These are phyloP conservation scores for Nannizziopsis arthrosporioides DNA, from an alignment of 2,329 filamentous ascomycete genomes.

Conservation along the genomic window DNA sequence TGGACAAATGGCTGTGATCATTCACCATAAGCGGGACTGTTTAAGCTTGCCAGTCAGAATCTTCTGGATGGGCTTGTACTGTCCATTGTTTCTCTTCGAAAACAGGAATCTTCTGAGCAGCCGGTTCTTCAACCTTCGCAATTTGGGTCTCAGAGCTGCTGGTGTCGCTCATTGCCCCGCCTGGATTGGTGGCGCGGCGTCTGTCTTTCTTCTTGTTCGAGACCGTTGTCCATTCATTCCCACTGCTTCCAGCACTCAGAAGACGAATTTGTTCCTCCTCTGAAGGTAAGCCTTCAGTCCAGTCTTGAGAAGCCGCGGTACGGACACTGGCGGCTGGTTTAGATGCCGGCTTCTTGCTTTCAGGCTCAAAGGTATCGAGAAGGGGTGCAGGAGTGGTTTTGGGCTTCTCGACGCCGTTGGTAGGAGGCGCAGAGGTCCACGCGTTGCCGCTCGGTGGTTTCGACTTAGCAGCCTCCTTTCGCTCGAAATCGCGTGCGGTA, in stretches of 20 bases:
- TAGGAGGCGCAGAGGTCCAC: constrained; percentile 35
- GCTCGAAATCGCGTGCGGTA: constrained; percentile 67
- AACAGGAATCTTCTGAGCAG: constrained; percentile 22
- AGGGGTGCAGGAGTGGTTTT: constrained; percentile 17
- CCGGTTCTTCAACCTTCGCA: neutral
- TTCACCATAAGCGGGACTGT: neutral
- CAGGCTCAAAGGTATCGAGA: constrained; percentile 35
- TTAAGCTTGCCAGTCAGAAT: constrained; percentile 36
- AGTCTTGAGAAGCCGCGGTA: constrained; percentile 26
- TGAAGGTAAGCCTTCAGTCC: constrained; percentile 41
- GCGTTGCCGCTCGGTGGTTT: constrained; percentile 37
- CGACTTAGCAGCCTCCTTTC: constrained; percentile 53
- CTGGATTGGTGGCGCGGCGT: constrained; percentile 33
- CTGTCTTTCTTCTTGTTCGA: constrained; percentile 47
- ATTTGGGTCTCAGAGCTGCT: constrained; percentile 14
- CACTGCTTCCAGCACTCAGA: constrained; percentile 35
- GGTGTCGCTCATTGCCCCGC: constrained; percentile 37
- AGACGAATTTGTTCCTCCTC: constrained; percentile 52
- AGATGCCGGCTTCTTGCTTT: constrained; percentile 12
- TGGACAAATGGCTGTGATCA: neutral
- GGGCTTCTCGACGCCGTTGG: constrained; percentile 18
- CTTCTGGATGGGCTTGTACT: constrained; percentile 32
- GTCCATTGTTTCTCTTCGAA: constrained; percentile 14
- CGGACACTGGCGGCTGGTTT: constrained; percentile 7
- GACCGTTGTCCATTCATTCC: constrained; percentile 51